phyloP scores from a whole-genome alignment of 169 alveolate genomes.

The Neospora caninum region DNA sequence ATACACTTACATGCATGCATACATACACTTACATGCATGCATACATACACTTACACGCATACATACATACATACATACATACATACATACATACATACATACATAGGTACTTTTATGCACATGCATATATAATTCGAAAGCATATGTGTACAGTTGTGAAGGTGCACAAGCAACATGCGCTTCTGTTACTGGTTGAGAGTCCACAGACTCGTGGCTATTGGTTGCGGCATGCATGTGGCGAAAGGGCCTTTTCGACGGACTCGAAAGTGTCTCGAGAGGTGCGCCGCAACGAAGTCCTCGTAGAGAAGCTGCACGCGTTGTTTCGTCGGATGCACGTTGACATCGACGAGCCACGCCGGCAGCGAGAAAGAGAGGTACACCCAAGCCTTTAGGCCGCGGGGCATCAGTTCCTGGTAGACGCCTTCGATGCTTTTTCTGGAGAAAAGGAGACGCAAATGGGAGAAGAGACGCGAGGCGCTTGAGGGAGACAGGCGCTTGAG shows the following conservation, averaged over 20 bases:
- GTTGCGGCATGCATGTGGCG: background rate
- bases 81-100: background rate
- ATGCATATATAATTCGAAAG: too few relatives aligned
- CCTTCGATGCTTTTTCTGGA: conserved; percentile 64
- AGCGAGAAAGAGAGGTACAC: conserved; percentile 93
- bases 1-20: background rate
- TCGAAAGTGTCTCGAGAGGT: background rate
- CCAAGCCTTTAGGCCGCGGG: conserved; percentile 82
- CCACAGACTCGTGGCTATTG: too few relatives aligned
- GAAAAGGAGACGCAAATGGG: background rate
- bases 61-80: too few relatives aligned
- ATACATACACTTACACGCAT: background rate
- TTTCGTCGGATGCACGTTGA: conserved; percentile 99
- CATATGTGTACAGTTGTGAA: background rate
- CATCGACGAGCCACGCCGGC: conserved; percentile 94
- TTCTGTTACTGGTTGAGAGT: too few relatives aligned
- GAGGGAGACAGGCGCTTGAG: too few relatives aligned
- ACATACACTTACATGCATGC: background rate
- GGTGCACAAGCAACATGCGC: too few relatives aligned
- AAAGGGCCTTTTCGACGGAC: conserved; percentile 26
- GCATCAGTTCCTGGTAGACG: conserved; percentile 76
- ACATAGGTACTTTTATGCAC: background rate
- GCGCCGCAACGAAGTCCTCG: conserved; percentile 41
- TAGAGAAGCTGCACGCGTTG: conserved; percentile 71
- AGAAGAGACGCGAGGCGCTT: background rate